These are phyloP conservation scores for Orbilia blumenaviensis DNA, from an alignment of 2,329 filamentous ascomycete genomes.

Conservation along the genomic window DNA sequence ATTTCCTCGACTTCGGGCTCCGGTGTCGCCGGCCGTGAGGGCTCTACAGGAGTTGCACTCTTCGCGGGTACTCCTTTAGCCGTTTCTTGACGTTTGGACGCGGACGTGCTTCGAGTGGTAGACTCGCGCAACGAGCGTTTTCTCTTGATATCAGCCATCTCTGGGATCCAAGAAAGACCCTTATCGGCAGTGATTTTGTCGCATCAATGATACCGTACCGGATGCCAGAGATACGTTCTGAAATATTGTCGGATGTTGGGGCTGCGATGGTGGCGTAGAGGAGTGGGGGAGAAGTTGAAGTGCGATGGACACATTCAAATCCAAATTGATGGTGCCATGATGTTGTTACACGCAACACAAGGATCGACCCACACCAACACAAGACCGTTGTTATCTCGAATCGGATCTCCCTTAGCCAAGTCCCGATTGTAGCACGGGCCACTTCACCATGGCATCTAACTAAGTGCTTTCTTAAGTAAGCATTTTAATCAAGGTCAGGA, in stretches of 20 bases:
- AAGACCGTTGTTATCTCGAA: too few relatives aligned
- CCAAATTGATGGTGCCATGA: too few relatives aligned
- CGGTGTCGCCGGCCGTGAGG: slow-evolving; percentile 33
- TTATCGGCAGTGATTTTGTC: background rate
- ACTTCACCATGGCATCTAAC: too few relatives aligned
- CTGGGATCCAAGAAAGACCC: background rate
- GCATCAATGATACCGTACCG: background rate
- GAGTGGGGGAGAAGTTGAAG: background rate
- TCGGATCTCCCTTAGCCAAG: too few relatives aligned
- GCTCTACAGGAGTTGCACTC: slow-evolving; percentile 36
- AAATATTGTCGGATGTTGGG: background rate
- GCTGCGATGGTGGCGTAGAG: background rate
- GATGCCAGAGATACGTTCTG: background rate
- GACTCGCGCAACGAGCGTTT: slow-evolving; percentile 51
- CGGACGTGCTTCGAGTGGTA: slow-evolving; percentile 45
- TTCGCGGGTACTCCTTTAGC: slow-evolving; percentile 40
- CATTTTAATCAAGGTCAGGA: too few relatives aligned
- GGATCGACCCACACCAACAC: too few relatives aligned
- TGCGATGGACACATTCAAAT: background rate
- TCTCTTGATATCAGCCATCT: slow-evolving; percentile 44
- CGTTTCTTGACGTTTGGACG: slow-evolving; percentile 44
- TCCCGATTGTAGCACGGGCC: too few relatives aligned
- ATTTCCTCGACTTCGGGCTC: slow-evolving; percentile 27
- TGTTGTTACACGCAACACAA: too few relatives aligned
- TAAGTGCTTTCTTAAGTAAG: too few relatives aligned